phyloP scores from a whole-genome alignment of 805 yeast species.

The Saturnispora sekii region DNA sequence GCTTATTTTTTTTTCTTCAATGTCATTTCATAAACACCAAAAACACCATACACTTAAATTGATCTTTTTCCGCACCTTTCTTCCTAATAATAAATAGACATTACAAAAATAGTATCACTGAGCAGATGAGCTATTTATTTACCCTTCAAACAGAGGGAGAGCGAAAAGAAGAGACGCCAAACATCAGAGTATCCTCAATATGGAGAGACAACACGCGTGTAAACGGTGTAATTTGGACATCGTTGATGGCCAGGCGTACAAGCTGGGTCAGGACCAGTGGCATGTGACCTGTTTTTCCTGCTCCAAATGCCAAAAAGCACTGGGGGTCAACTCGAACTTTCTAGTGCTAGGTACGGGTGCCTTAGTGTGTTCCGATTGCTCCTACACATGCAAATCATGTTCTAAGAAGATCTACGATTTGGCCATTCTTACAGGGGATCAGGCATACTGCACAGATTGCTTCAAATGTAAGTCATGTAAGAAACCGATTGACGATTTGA shows the following conservation, averaged over 20 bases:
- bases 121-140: conserved; percentile 28
- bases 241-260: conserved; percentile 89
- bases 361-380: conserved; percentile 80
- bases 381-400: conserved; percentile 84
- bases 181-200: not conserved
- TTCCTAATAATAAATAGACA: conserved; percentile 39
- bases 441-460: conserved; percentile 86
- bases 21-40: no score
- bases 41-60: no score
- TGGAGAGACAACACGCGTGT: conserved; percentile 18
- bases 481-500: conserved; percentile 72
- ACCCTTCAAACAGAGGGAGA: not conserved
- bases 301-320: conserved; percentile 65
- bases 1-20: no score
- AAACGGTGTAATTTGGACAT: conserved; percentile 43
- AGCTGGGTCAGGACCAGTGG: conserved; percentile 91
- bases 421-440: conserved; percentile 91
- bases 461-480: conserved; percentile 86
- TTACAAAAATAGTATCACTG: conserved; percentile 28
- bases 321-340: conserved; percentile 85
- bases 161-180: not conserved
- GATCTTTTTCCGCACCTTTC: conserved; percentile 27
- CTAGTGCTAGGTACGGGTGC: conserved; percentile 89
- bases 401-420: conserved; percentile 80
- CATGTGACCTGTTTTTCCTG: conserved; percentile 89